Evolutionary conservation across 169 alveolate genomes (phyloP).

Genomic region (Cryptosporidium sp.): DNA sequence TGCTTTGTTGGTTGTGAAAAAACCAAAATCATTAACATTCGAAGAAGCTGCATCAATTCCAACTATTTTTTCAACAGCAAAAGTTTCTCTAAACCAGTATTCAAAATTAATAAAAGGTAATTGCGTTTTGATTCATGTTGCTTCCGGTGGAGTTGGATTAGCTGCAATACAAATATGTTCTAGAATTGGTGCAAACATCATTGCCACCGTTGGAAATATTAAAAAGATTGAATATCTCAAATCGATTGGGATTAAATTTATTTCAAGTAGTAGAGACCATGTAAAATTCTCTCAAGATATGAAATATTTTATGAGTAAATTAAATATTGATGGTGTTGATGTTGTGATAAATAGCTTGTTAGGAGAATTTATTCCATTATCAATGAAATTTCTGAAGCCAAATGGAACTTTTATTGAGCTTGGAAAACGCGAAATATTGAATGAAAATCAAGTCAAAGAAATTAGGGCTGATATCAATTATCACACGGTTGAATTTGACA

Average conservation of each 20-base stretch:
- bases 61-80: slow-evolving; percentile 68
- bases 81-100: slow-evolving; percentile 29
- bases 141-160: slow-evolving; percentile 83
- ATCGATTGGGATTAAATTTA: slow-evolving; percentile 77
- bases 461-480: slow-evolving; percentile 62
- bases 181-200: slow-evolving; percentile 78
- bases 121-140: slow-evolving; percentile 78
- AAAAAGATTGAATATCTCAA: slow-evolving; percentile 73
- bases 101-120: slow-evolving; percentile 68
- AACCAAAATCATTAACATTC: slow-evolving; percentile 44
- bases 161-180: slow-evolving; percentile 80
- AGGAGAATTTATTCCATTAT: slow-evolving; percentile 75
- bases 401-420: slow-evolving; percentile 81
- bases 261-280: slow-evolving; percentile 77
- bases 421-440: slow-evolving; percentile 74
- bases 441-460: slow-evolving; percentile 12
- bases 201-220: slow-evolving; percentile 55
- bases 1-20: slow-evolving; percentile 46
- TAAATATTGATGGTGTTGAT: slow-evolving; percentile 34
- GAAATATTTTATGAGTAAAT: slow-evolving; percentile 10
- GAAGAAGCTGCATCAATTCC: slow-evolving; percentile 77
- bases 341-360: slow-evolving; percentile 41
- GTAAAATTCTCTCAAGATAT: slow-evolving; percentile 45
- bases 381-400: slow-evolving; percentile 75
- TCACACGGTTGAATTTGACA: slow-evolving; percentile 76